Evolutionary conservation across 208 protist species (phyloP).

Genomic region (Giardia muris): DNA sequence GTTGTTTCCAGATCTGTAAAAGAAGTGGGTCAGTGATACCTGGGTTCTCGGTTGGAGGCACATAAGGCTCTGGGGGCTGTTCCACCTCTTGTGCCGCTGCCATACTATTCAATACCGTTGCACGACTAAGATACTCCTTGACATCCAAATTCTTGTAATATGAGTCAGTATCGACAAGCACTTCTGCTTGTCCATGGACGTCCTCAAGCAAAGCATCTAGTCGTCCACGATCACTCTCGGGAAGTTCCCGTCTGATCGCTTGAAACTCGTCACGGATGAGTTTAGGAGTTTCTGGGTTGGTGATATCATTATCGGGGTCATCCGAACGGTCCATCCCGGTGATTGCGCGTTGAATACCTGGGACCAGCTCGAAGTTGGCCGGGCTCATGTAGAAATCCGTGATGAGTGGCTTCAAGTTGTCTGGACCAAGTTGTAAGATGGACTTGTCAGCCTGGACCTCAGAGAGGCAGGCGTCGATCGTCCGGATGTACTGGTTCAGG

Average conservation of each 20-base stretch:
- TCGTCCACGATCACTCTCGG: neutral
- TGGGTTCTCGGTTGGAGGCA: neutral
- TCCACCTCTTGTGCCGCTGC: neutral
- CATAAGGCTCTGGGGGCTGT: neutral
- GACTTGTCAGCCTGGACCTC: neutral
- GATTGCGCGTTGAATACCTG: neutral
- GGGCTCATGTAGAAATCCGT: neutral
- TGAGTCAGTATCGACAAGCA: neutral
- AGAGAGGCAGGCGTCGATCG: neutral
- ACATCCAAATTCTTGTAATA: constrained; percentile 1
- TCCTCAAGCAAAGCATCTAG: neutral
- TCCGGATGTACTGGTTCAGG: neutral
- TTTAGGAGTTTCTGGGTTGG: neutral
- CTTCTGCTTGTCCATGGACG: neutral
- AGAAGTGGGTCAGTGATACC: neutral
- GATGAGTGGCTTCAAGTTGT: neutral
- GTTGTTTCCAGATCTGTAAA: neutral
- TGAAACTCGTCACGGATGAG: neutral
- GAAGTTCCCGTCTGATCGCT: neutral
- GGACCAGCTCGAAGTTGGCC: neutral
- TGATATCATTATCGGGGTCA: neutral
- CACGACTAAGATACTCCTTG: neutral
- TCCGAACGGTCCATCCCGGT: neutral
- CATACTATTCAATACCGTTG: neutral
- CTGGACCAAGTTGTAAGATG: neutral